Percentiles rank a stretch among this genome's conserved stretches.
Conservation (phyloP, 768 basidiomycete species). For the Kwoniella sp. region DNA sequence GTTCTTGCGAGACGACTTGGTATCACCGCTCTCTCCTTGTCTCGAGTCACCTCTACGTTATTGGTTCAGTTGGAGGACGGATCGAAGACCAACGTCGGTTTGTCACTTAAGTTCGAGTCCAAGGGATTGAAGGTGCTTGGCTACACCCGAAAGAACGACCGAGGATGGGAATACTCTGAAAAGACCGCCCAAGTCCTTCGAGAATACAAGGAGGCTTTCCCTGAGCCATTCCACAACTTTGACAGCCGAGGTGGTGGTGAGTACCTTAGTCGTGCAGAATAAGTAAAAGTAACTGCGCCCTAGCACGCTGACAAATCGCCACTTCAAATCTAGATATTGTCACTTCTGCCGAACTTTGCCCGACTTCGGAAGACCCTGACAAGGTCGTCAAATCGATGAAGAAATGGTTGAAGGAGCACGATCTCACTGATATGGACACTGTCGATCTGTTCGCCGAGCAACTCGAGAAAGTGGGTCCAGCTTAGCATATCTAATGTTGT, state of each 20-base stretch:
- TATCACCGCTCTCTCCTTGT: slow-evolving; percentile 75
- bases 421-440: slow-evolving; percentile 86
- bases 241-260: slow-evolving; percentile 66
- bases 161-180: slow-evolving; percentile 91
- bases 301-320: background rate
- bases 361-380: slow-evolving; percentile 67
- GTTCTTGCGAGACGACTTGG: slow-evolving; percentile 72
- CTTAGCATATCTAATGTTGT: background rate
- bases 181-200: slow-evolving; percentile 76
- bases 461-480: slow-evolving; percentile 70
- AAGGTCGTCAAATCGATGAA: slow-evolving; percentile 74
- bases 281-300: background rate
- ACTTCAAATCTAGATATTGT: slow-evolving; percentile 65
- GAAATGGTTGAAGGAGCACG: slow-evolving; percentile 80
- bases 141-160: slow-evolving; percentile 80
- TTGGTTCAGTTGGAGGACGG: slow-evolving; percentile 78
- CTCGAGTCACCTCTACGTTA: slow-evolving; percentile 90
- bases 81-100: slow-evolving; percentile 83
- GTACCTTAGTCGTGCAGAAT: slow-evolving; percentile 60
- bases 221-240: slow-evolving; percentile 75
- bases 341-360: slow-evolving; percentile 66
- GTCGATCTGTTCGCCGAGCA: slow-evolving; percentile 91
- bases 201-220: slow-evolving; percentile 85
- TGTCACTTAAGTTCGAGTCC: slow-evolving; percentile 94
- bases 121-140: slow-evolving; percentile 91